Base-by-base conservation (phyloP, 2,329 filamentous ascomycete species). In the Aspergillus sp. region DNA sequence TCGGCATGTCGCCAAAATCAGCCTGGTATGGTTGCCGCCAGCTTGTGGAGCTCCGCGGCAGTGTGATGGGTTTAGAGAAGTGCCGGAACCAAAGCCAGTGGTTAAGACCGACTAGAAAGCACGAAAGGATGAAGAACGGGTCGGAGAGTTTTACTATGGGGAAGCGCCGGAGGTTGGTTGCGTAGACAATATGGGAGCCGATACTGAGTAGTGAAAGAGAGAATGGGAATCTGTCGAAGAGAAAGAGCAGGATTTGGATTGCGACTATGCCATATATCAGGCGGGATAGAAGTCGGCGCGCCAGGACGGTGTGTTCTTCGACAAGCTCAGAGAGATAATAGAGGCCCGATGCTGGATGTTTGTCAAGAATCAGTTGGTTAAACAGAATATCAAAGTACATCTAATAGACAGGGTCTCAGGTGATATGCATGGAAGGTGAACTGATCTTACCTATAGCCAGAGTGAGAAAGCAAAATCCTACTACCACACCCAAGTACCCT, bases 321-420 rank as follows among this genome's bases (percentile, higher is more conserved):
- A 99, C 95, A 14, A 98, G 87, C 75, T 99, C 95, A 23, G 93
- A 97, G 54, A 99, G 88, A 75, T 99, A 99, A 80, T 99, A 99
- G 24, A 99, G 86, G 39, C 95, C 95, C n/a, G 92, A 97, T 40
- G 95, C 95, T 91, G 69, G 48, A 33, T 6, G 37, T 47, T 31
- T n/a, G 52, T 63, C 57, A 47, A 51, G 35, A 53, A 59, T 58
- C 31, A 31, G 19, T 27, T 31, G 23, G 21, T 9, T 27, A 24
- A 31, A 46, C 6, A 9, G 23, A 24, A 27, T n/a, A 14, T 31
- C 23, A n/a, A n/a, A 23, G 41, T 9, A 27, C 21, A 15, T 15
- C 4, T 24, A 12, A 15, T 27, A 12, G 17, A 14, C 21, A 21
- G 21, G 21, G 15, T 23, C 43, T n/a, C 23, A 11, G 43, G 33